Percentiles rank a stretch among this genome's conserved stretches.
Evolutionary conservation across 768 basidiomycete species (phyloP).

Genomic region (Naematelia aurantialba): DNA sequence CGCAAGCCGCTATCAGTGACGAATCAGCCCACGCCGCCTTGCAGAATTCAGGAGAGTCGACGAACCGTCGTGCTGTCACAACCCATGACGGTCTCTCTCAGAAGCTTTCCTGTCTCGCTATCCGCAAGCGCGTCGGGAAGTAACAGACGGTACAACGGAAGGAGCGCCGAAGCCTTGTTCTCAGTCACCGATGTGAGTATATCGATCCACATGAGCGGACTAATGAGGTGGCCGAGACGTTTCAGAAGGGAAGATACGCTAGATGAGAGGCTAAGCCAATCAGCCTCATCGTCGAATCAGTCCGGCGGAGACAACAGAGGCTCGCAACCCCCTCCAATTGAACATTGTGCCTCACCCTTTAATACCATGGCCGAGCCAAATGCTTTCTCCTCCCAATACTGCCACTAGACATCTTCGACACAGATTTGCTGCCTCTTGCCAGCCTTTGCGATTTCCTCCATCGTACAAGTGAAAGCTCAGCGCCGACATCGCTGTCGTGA

Average conservation of each 20-base stretch:
- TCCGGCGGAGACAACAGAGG: too few species aligned
- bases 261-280: too few species aligned
- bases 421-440: constrained; percentile 10
- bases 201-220: constrained; percentile 23
- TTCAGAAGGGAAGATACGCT: too few species aligned
- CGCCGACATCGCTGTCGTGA: constrained; percentile 16
- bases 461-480: constrained; percentile 19
- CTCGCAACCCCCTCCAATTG: too few species aligned
- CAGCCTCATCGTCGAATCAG: too few species aligned
- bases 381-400: too few species aligned
- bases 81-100: too few species aligned
- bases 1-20: constrained; percentile 22
- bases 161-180: constrained; percentile 14
- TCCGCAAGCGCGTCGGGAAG: neutral
- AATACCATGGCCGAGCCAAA: too few species aligned
- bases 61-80: constrained; percentile 29
- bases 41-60: too few species aligned
- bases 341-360: too few species aligned
- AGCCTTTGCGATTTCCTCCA: constrained; percentile 16
- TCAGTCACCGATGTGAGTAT: constrained; percentile 21
- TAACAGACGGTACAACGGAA: constrained; percentile 15
- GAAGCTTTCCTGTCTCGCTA: constrained; percentile 12
- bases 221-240: too few species aligned
- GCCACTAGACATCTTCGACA: constrained; percentile 16
- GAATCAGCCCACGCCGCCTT: too few species aligned